Evolutionary conservation across 2,329 filamentous ascomycete species (phyloP).

Genomic region (Botrytis squamosa): DNA sequence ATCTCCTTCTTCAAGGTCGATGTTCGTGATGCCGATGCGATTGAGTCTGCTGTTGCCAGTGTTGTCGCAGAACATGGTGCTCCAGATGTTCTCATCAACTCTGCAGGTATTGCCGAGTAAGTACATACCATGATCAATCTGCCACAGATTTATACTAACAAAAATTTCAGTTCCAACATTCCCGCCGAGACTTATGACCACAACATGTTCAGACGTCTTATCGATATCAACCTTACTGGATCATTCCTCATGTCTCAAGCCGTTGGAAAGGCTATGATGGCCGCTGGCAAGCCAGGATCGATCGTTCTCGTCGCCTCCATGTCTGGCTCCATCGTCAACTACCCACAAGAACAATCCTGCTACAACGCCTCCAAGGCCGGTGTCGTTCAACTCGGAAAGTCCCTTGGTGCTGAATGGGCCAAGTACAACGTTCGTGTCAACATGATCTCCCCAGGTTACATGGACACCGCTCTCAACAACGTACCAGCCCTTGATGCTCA

Average conservation of each 20-base stretch:
- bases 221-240: constrained; percentile 80
- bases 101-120: constrained; percentile 74
- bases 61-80: constrained; percentile 65
- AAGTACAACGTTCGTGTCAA: constrained; percentile 80
- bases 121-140: constrained; percentile 29
- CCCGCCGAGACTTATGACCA: constrained; percentile 75
- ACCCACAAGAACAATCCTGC: constrained; percentile 77
- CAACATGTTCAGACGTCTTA: constrained; percentile 73
- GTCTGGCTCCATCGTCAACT: constrained; percentile 83
- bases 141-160: background rate
- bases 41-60: constrained; percentile 66
- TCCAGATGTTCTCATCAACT: constrained; percentile 75
- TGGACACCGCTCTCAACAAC: constrained; percentile 80
- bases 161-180: constrained; percentile 63
- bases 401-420: constrained; percentile 80
- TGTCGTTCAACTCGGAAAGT: constrained; percentile 75
- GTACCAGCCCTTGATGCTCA: constrained; percentile 75
- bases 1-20: constrained; percentile 78
- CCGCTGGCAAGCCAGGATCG: constrained; percentile 66
- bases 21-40: constrained; percentile 68
- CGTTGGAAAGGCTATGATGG: constrained; percentile 72
- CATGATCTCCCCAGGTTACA: constrained; percentile 78
- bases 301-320: constrained; percentile 78
- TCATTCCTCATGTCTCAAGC: constrained; percentile 75
- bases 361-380: constrained; percentile 85